Conservation (phyloP, 75 land plant genomes). For the Gnetum montanum region DNA sequence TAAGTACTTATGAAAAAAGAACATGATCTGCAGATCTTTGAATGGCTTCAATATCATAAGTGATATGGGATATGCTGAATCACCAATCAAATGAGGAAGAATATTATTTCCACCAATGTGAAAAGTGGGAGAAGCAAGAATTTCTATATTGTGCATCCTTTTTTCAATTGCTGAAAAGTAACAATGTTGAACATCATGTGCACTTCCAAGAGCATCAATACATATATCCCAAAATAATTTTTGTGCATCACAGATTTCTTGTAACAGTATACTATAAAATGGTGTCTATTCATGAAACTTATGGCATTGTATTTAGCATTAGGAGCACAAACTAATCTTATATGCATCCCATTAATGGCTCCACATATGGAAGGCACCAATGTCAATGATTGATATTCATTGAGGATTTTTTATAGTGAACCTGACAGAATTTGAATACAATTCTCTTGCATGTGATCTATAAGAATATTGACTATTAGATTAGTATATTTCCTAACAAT, state of each 20-base stretch:
- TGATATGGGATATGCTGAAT: neutral
- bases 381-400: neutral
- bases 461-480: neutral
- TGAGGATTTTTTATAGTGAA: neutral
- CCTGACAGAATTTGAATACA: neutral
- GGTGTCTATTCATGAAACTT: neutral
- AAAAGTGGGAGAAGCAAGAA: neutral
- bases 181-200: neutral
- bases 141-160: too few relatives aligned
- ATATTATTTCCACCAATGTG: neutral
- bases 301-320: neutral
- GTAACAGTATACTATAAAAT: neutral
- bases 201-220: neutral
- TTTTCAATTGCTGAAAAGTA: neutral
- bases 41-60: neutral
- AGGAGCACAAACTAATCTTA: neutral
- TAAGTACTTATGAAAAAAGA: neutral
- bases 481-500: neutral
- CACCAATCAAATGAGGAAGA: neutral
- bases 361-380: neutral
- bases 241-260: neutral
- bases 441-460: neutral
- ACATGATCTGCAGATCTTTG: neutral
- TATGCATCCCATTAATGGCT: neutral
- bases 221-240: neutral